Conservation (phyloP, 371 early-diverging fungal species). For the Catenaria anguillulae region DNA sequence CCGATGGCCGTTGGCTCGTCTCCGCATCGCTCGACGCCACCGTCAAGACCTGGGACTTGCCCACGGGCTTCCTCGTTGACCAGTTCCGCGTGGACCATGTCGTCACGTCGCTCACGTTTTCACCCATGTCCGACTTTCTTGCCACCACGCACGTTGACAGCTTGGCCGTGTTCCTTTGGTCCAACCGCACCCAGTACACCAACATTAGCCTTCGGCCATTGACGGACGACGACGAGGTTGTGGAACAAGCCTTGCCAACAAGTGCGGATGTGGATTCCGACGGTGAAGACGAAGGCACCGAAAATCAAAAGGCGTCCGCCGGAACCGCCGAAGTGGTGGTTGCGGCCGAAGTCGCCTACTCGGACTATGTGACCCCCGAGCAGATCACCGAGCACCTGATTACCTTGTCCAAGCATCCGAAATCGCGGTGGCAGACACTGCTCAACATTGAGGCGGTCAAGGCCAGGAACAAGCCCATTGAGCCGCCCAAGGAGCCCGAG, state of each 20-base stretch:
- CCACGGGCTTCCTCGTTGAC: conserved; percentile 77
- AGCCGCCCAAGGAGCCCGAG: conserved; percentile 73
- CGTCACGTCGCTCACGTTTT: conserved; percentile 68
- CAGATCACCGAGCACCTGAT: conserved; percentile 66
- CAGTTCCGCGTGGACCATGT: conserved; percentile 56
- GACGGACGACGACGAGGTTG: conserved; percentile 36
- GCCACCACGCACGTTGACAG: conserved; percentile 82
- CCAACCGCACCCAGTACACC: conserved; percentile 59
- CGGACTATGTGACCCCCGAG: conserved; percentile 32
- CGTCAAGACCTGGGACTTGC: conserved; percentile 88
- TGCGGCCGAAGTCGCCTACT: neutral
- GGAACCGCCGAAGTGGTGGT: neutral
- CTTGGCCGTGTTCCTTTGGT: conserved; percentile 82
- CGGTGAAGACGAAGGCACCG: conserved; percentile 10
- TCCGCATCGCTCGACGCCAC: conserved; percentile 68
- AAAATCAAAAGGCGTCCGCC: neutral
- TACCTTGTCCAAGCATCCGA: conserved; percentile 59
- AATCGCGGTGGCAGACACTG: conserved; percentile 78
- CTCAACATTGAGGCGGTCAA: conserved; percentile 80
- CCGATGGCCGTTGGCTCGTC: conserved; percentile 85
- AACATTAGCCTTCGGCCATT: conserved; percentile 48
- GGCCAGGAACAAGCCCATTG: conserved; percentile 76
- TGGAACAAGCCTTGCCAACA: conserved; percentile 31
- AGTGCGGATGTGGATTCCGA: conserved; percentile 27
- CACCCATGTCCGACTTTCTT: conserved; percentile 78